Evolutionary conservation across 1,139 yeast species (phyloP).

Genomic region (Taiozyma sp.): DNA sequence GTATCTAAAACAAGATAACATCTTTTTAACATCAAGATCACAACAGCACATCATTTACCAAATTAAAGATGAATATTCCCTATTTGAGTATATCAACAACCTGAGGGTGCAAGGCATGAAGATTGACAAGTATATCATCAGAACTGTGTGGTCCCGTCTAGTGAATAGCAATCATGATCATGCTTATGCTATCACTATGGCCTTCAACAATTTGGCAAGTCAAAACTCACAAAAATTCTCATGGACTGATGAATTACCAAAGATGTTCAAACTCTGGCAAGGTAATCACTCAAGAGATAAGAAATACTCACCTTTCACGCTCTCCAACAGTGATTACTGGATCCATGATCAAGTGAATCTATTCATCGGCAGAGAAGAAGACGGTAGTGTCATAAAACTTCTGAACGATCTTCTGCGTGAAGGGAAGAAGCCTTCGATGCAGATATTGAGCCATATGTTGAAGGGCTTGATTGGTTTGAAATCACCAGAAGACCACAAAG

Average conservation of each 20-base stretch:
- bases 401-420: constrained; percentile 15
- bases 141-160: constrained; percentile 6
- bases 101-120: not conserved
- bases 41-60: constrained; percentile 5
- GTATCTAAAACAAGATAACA: constrained; percentile 9
- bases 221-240: not conserved
- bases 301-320: not conserved
- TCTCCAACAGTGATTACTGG: not conserved
- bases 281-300: not conserved
- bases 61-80: not conserved
- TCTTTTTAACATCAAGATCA: constrained; percentile 1
- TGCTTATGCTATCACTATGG: not conserved
- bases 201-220: not conserved
- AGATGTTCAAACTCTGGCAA: not conserved
- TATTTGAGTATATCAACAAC: not conserved
- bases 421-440: constrained; percentile 16
- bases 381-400: constrained; percentile 7
- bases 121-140: constrained; percentile 5
- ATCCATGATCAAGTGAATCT: constrained; percentile 2
- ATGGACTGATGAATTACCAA: constrained; percentile 4
- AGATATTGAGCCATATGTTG: constrained; percentile 7
- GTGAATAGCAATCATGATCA: constrained; percentile 2
- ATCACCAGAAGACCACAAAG: constrained; percentile 9
- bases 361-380: not conserved
- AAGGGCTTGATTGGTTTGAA: constrained; percentile 6